Base-by-base conservation (phyloP, 495 filamentous ascomycete species). In the Xylaria bambusicola region DNA sequence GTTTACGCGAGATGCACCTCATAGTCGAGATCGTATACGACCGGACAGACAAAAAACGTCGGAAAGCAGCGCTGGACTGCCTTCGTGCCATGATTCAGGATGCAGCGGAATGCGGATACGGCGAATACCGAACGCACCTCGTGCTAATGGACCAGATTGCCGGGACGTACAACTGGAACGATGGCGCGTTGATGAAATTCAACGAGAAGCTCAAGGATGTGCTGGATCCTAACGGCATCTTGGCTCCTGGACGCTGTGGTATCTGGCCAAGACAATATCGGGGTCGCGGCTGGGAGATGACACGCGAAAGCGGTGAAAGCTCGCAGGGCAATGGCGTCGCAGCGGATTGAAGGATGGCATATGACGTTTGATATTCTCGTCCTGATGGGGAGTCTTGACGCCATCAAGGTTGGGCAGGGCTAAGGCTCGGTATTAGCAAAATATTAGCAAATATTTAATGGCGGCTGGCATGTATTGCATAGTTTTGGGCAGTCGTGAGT, bases 11-110 rank as follows among this genome's bases (percentile, higher is more conserved):
- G 63, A 83, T 82, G 75, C 80, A 85, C 61, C 75, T 84, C 44
- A 86, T 87, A 42, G 76, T 82, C 20, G 78, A 79, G 63, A 79
- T 85, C 55, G 74, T 84, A 13, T 86, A 80, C 53, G 75, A 86
- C 56, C 73, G 80, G 12, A 70, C 71, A 13, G 68, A 80, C 44
- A 42, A 65, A 1, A 72, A 71, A 36, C 58, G 65, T 35, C 69
- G 68, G n/a, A 60, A 71, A 69, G 67, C 56, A 17, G 62, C 71
- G 69, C 47, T 81, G 62, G 59, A 73, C 62, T 66, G 71, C 50
- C 54, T 83, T 63, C 68, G 77, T 12, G 74, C 76, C 17, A 68
- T 85, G 62, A 75, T 85, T 10, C 72, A 76, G 12, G 75, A 75
- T 18, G 73, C 75, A 6, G 81, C 81, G 4, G 66, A 60, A 9